Evolutionary conservation across 495 filamentous ascomycete species (phyloP).

Genomic region (Chaetomium tenue): DNA sequence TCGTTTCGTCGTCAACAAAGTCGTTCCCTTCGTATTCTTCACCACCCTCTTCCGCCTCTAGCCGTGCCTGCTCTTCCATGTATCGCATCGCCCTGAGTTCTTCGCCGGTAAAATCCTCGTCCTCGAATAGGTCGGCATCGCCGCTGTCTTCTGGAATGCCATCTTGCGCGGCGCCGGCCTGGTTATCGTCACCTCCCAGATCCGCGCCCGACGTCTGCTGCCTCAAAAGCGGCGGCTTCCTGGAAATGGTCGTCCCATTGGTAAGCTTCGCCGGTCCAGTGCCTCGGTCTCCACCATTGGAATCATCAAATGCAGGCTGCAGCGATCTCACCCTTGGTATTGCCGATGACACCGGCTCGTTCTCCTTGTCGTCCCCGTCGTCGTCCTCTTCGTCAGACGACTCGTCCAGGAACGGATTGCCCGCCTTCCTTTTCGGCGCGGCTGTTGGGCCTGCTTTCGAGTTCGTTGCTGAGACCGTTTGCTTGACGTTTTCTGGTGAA

Average conservation of each 20-base stretch:
- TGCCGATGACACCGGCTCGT: constrained; percentile 10
- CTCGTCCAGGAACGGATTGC: constrained; percentile 37
- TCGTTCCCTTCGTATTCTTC: constrained; percentile 34
- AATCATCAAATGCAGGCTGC: neutral
- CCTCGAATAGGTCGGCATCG: constrained; percentile 47
- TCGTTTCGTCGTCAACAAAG: constrained; percentile 21
- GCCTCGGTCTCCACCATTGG: neutral
- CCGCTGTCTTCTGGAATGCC: constrained; percentile 62
- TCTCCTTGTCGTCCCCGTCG: constrained; percentile 24
- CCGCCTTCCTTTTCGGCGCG: constrained; percentile 23
- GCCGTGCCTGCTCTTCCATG: constrained; percentile 60
- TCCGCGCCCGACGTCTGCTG: constrained; percentile 28
- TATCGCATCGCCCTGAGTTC: constrained; percentile 59
- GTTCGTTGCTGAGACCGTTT: neutral
- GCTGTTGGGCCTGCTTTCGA: neutral
- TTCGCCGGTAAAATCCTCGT: constrained; percentile 58
- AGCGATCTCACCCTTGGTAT: constrained; percentile 26
- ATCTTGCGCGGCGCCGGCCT: constrained; percentile 48
- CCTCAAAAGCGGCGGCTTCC: constrained; percentile 20
- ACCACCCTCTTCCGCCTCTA: constrained; percentile 54
- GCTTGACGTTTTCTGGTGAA: neutral
- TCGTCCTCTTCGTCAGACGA: constrained; percentile 25
- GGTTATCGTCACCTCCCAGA: constrained; percentile 1
- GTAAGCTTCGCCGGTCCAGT: constrained; percentile 22
- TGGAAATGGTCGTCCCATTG: constrained; percentile 21